Evolutionary conservation across 2,329 filamentous ascomycete species (phyloP), one percentile per base, ranked within the genome.

Genomic region (Nothopassalora personata): DNA sequence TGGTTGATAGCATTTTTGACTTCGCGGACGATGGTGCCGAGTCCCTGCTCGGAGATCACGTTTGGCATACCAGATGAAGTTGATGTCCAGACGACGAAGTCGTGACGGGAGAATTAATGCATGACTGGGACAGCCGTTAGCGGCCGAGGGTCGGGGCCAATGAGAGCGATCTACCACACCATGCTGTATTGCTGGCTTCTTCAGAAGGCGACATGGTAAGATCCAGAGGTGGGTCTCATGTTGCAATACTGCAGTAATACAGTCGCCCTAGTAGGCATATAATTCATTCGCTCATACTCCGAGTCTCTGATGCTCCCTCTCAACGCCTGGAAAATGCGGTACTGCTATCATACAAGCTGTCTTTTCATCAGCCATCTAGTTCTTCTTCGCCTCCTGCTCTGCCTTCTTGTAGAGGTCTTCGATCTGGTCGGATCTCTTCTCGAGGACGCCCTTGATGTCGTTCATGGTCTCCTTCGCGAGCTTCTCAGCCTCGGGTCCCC

Each of bases 401-500:
- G 49, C 23, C 57, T 65, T 70, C 64, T 85, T 77, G 3, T 75
- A 75, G 65, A 88, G 78, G 64, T 88, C 81, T 68, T 86, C 77
- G 0, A 83, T 80, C 73, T 83, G 78, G 51, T 80, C 70, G 0
- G 77, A 76, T 75, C 83, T 81, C 70, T 83, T 83, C 72, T 86
- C 82, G 46, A 89, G 75, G 31, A 89, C 80, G 72, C 86, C 78
- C 70, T 81, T 79, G 50, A 90, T 75, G 71, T 90, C 86, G 48
- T 86, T 80, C 52, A 89, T 77, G 0, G 87, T 87, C 70, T 88
- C 86, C 74, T 85, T 85, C 54, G 89, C 72, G 39, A 91, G 76
- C 73, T 85, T 82, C 77, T 90, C 82, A 2, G 86, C 87, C 72
- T 91, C 86, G 5, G 85, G 79, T 53, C 83, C 84, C 71, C 89